These are phyloP conservation scores for Phycomyces blakesleeanus DNA, from an alignment of 192 early-diverging fungal species.

Conservation along the genomic window DNA sequence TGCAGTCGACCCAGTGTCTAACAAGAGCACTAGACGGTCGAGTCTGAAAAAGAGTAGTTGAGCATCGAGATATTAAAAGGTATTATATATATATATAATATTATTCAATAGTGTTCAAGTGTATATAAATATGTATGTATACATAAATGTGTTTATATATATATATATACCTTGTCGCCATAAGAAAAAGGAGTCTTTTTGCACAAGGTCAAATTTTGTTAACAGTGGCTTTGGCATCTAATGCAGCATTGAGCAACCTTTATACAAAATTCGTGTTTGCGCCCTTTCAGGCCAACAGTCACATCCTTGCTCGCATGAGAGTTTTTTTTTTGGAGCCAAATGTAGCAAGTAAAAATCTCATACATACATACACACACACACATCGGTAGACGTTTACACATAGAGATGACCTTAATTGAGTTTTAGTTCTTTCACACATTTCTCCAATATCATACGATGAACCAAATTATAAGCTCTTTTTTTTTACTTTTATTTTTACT, in stretches of 20 bases:
- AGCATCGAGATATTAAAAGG: neutral
- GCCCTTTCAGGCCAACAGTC: neutral
- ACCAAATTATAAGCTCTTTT: too few relatives aligned
- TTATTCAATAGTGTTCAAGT: neutral
- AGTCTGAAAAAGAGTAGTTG: slow-evolving; percentile 52
- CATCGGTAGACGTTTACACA: too few relatives aligned
- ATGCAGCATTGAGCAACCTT: neutral
- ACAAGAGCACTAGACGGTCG: slow-evolving; percentile 87
- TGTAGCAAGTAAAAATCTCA: too few relatives aligned
- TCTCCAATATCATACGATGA: too few relatives aligned
- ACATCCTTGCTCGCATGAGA: neutral
- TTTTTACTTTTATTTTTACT: too few relatives aligned
- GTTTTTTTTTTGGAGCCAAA: slow-evolving; percentile 3
- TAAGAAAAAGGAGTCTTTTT: slow-evolving; percentile 12
- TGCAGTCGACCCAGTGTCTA: slow-evolving; percentile 91
- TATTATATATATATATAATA: neutral
- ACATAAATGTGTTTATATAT: neutral
- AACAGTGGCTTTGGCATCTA: slow-evolving; percentile 1
- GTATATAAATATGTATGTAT: neutral
- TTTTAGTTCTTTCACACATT: too few relatives aligned
- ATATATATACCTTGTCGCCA: slow-evolving; percentile 26
- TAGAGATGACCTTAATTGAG: too few relatives aligned
- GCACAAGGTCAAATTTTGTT: neutral
- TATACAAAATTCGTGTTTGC: neutral
- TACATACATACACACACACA: too few relatives aligned